Base-by-base conservation (phyloP, 2,329 filamentous ascomycete species). In the Amauroascus niger region DNA sequence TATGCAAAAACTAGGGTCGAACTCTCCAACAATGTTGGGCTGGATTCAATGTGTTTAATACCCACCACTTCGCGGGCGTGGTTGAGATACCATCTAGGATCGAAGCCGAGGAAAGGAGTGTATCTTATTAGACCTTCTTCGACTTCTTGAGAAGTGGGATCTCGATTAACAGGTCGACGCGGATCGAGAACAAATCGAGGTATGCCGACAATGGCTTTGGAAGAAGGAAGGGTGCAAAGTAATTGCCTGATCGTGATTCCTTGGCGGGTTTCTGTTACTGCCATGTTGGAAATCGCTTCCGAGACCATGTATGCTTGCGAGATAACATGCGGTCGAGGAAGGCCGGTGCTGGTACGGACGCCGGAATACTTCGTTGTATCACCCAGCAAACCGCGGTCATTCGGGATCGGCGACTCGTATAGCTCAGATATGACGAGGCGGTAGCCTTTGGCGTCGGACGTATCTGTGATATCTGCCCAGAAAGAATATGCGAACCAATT, bases 401-500 rank as follows among this genome's bases (percentile, higher is more conserved):
- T 93, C 20, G 87, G 76, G 9, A 83, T 71, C 0, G 84, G 78
- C 0, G 90, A 95, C 68, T 96, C 93, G 71, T 90, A 97, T 33
- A 98, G 80, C 65, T 98, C 91, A 0, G 87, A 84, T 9, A 95
- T 79, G 18, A 90, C 79, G 6, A 97, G 77, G 62, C 95, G 88
- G 68, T 95, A 87, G 35, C 90, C 90, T 68, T 88, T 88, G 56
- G 90, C 79, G 2, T 67, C 64, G 3, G 70, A 69, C 16, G 52
- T 67, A 1, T 77, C 74, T 41, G 65, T 62, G 41, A 75, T 70
- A 30, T 83, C 75, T 2, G 73, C 71, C 64, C 83, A 83, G 68
- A 90, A 87, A 6, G 88, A 86, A 73, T 95, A 97, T 6, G 84
- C 79, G 64, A 94, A 90, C 89, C 91, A 97, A 71, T 98, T 97